phyloP scores from a whole-genome alignment of 2,329 filamentous ascomycete genomes.

The Dothideomycetes sp. region DNA sequence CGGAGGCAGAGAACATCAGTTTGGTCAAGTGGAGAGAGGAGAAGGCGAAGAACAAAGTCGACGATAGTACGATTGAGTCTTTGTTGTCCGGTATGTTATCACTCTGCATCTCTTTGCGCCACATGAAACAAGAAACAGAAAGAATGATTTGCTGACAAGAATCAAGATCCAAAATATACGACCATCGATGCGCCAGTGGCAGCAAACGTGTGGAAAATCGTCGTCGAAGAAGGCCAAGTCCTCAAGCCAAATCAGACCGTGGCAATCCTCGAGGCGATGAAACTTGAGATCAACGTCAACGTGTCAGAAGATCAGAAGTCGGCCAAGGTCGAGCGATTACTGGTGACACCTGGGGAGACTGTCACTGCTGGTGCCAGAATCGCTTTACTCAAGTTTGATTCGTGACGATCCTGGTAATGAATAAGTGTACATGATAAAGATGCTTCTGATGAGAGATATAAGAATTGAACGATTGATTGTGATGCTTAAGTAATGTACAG shows the following conservation, averaged over 20 bases:
- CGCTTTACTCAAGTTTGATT: slow-evolving; percentile 19
- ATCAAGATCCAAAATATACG: slow-evolving; percentile 28
- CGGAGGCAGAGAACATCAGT: slow-evolving; percentile 38
- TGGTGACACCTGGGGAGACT: slow-evolving; percentile 34
- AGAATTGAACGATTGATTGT: no score
- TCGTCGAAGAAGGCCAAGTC: slow-evolving; percentile 30
- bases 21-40: slow-evolving; percentile 35
- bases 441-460: no score
- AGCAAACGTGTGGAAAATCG: slow-evolving; percentile 39
- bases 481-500: no score
- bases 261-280: slow-evolving; percentile 39
- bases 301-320: slow-evolving; percentile 25
- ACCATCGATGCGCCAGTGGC: slow-evolving; percentile 35
- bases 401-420: no score
- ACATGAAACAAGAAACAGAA: not conserved
- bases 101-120: not conserved
- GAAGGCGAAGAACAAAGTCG: slow-evolving; percentile 35
- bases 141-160: not conserved
- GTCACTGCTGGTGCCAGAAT: slow-evolving; percentile 30
- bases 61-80: slow-evolving; percentile 41
- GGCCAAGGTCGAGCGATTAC: slow-evolving; percentile 31
- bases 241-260: slow-evolving; percentile 29
- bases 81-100: slow-evolving; percentile 36
- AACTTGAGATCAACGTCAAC: slow-evolving; percentile 38
- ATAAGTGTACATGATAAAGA: no score